phyloP scores from a whole-genome alignment of 768 basidiomycete species.

The Tylopilus sp. region DNA sequence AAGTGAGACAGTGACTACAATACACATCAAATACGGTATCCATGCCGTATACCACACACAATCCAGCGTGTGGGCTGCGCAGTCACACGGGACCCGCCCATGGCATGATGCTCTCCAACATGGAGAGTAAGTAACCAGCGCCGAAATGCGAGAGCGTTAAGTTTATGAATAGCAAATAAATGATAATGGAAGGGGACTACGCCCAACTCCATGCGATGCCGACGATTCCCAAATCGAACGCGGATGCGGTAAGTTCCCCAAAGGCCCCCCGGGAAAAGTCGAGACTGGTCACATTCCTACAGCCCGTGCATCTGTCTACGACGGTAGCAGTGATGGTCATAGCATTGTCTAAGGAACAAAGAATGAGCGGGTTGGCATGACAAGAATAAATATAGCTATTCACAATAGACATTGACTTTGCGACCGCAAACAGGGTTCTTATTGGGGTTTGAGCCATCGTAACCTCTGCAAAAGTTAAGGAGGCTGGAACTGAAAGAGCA shows the following conservation, averaged over 20 bases:
- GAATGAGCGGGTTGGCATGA: constrained; percentile 4
- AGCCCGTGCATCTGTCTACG: constrained; percentile 63
- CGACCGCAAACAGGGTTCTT: constrained; percentile 67
- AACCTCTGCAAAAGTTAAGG: constrained; percentile 40
- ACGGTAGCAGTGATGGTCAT: constrained; percentile 46
- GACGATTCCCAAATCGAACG: constrained; percentile 58
- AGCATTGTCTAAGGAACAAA: constrained; percentile 43
- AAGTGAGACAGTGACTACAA: constrained; percentile 3
- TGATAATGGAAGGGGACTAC: constrained; percentile 18
- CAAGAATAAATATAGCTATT: constrained; percentile 14
- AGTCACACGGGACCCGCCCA: constrained; percentile 16
- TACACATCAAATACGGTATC: constrained; percentile 31
- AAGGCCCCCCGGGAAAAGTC: constrained; percentile 67
- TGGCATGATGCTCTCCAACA: constrained; percentile 26
- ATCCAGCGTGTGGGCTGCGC: constrained; percentile 17
- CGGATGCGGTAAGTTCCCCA: no score
- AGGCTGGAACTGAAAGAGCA: not conserved
- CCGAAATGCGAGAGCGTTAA: constrained; percentile 1
- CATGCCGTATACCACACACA: constrained; percentile 23
- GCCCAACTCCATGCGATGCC: constrained; percentile 50
- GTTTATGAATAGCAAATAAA: constrained; percentile 28
- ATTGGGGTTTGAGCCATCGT: constrained; percentile 62
- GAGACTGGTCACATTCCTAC: constrained; percentile 42
- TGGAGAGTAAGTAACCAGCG: constrained; percentile 25
- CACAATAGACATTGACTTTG: constrained; percentile 46